Base-by-base conservation (phyloP, 441 rosid species). In the Theobroma grandiflorum region DNA sequence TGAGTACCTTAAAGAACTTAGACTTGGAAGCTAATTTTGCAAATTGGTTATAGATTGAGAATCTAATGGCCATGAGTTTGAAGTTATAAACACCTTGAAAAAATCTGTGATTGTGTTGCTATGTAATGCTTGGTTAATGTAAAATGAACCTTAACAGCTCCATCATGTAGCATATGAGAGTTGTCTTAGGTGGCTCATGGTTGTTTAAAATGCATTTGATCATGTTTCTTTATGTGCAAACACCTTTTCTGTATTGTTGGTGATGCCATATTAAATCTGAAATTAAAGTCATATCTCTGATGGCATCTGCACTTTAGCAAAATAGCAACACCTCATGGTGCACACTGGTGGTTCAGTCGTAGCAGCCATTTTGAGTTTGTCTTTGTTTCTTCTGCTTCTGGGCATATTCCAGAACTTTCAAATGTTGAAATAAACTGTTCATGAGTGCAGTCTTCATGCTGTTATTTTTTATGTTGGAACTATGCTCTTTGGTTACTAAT, bases 181-280 rank as follows among this genome's bases (percentile, higher is more conserved):
- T 37, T 72, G 33, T 53, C 35, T 72, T 35, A 53, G 63, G 33
- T 35, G 35, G 47, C 18, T 37, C 9, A 11, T 53, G 9, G 63
- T 26, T n/a, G 26, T 53, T 70, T 43, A 22, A 14, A 69, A 70
- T 70, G 59, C 42, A 49, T 26, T 49, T 12, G 16, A 70, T 15
- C 8, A 49, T 49, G 20, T 14, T 18, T 37, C 63, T 37, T 53
- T n/a, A 35, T 50, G 59, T 16, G 8, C 26, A 15, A 71, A 52
- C n/a, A 7, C 3, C 22, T 55, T 0, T 55, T n/a, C 61, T 71
- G n/a, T 72, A 53, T 38, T 53, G 22, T 18, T 5, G 49, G 43
- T n/a, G 47, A 55, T 37, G n/a, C 33, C 49, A 53, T 72, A n/a
- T 72, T 49, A 53, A 53, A 42, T 53, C 47, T 53, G 45, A 72